A percentile compares a stretch with the other conserved stretches of the same genome.
Conservation (phyloP, 2,329 filamentous ascomycete genomes). For the Fusarium sp. region DNA sequence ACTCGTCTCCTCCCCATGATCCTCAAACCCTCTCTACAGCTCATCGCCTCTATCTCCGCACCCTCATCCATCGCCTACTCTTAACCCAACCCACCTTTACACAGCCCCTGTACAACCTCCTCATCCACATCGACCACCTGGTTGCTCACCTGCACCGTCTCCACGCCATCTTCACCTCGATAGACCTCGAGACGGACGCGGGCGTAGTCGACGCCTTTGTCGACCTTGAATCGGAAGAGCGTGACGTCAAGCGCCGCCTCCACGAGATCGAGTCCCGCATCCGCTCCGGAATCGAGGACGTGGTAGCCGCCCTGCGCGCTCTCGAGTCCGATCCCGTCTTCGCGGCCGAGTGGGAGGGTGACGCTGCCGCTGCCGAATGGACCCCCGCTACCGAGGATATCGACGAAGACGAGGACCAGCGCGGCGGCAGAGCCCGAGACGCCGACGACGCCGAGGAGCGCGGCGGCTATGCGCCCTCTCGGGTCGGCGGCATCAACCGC, state of each 20-base stretch:
- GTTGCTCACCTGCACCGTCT: constrained; percentile 78
- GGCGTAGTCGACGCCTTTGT: constrained; percentile 79
- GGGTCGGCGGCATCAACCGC: constrained; percentile 80
- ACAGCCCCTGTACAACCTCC: constrained; percentile 68
- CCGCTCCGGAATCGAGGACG: constrained; percentile 70
- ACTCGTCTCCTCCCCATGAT: constrained; percentile 63
- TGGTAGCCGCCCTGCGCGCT: constrained; percentile 64
- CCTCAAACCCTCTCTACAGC: constrained; percentile 84
- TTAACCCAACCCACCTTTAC: constrained; percentile 71
- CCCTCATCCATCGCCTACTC: constrained; percentile 71
- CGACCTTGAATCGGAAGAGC: constrained; percentile 75
- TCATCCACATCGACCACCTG: constrained; percentile 80
- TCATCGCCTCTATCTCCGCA: constrained; percentile 77
- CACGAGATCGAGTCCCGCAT: constrained; percentile 69
- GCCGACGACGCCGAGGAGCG: constrained; percentile 50
- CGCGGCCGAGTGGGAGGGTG: constrained; percentile 54
- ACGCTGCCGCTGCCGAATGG: constrained; percentile 30
- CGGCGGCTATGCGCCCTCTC: constrained; percentile 69
- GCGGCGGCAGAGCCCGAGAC: constrained; percentile 45
- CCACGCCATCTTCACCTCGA: constrained; percentile 75
- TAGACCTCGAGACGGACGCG: constrained; percentile 82
- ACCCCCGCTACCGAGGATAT: constrained; percentile 19
- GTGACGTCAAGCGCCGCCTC: constrained; percentile 70
- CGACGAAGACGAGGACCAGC: constrained; percentile 15
- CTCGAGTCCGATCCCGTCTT: constrained; percentile 57